Percentiles rank a stretch among this genome's conserved stretches.
phyloP scores from a whole-genome alignment of 345 rosid genomes.

The Salix purpurea region DNA sequence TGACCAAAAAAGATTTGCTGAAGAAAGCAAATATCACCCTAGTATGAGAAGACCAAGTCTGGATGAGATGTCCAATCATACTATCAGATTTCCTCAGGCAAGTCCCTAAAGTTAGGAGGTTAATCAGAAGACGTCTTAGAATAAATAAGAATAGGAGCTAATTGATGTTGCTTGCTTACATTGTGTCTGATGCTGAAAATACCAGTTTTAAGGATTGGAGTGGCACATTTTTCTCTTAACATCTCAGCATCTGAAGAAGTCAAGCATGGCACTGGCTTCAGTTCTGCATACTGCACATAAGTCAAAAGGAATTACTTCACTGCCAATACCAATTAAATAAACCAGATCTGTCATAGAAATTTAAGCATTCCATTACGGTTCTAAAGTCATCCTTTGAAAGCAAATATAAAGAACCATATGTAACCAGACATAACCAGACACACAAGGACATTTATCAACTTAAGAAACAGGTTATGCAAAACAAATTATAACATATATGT shows the following conservation, averaged over 20 bases:
- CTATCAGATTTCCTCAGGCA: neutral
- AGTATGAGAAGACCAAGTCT: neutral
- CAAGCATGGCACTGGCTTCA: constrained; percentile 91
- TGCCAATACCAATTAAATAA: neutral
- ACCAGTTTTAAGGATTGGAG: constrained; percentile 92
- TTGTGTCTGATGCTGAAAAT: neutral
- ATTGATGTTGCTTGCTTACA: neutral
- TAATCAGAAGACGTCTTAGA: neutral
- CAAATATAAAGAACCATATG: neutral
- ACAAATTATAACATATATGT: neutral
- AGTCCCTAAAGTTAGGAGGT: neutral
- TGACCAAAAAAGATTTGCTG: neutral
- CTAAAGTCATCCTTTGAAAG: constrained; percentile 2
- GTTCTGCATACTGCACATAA: constrained; percentile 80
- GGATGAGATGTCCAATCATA: neutral
- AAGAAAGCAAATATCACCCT: neutral
- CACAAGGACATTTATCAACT: neutral
- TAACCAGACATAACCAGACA: neutral
- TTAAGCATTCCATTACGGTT: neutral
- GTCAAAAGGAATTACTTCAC: constrained; percentile 1
- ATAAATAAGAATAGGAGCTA: neutral
- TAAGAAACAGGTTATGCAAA: neutral
- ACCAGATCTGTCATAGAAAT: neutral
- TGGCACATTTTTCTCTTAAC: constrained; percentile 67
- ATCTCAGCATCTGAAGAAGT: constrained; percentile 69